phyloP scores from a whole-genome alignment of 192 early-diverging fungal genomes.

The Anaeromyces robustus region DNA sequence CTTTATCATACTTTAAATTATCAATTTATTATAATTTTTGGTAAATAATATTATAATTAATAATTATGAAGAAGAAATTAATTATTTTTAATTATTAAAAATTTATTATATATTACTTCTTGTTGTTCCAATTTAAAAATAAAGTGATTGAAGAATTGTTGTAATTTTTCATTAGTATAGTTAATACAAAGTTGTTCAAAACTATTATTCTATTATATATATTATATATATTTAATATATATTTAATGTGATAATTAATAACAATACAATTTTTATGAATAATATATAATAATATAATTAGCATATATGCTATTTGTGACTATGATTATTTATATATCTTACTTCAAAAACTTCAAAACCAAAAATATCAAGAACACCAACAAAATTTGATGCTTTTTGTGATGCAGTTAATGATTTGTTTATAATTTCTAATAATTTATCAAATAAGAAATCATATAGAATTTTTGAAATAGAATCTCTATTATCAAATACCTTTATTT shows the following conservation, averaged over 20 bases:
- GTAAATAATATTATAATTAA: no score
- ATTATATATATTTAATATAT: neutral
- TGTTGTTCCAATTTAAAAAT: conserved; percentile 43
- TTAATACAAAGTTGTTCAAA: conserved; percentile 42
- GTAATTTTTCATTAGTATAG: conserved; percentile 31
- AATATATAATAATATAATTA: conserved; percentile 5
- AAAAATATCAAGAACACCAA: conserved; percentile 41
- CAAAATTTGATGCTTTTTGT: conserved; percentile 16
- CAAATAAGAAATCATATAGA: conserved; percentile 32
- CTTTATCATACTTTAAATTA: conserved; percentile 29
- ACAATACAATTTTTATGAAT: neutral
- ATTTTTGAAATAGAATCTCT: conserved; percentile 36
- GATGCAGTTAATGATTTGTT: conserved; percentile 7
- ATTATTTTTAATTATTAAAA: no score
- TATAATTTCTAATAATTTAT: conserved; percentile 28
- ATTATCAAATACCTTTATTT: conserved; percentile 24
- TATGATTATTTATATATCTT: neutral
- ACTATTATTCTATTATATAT: conserved; percentile 24
- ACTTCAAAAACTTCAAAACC: conserved; percentile 26
- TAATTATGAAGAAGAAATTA: no score
- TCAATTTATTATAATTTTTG: no score
- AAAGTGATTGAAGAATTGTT: conserved; percentile 37
- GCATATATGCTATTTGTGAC: no score
- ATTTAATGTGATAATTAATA: neutral
- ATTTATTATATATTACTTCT: conserved; percentile 14